Conservation (phyloP, 352 stramenopile genomes). For the Pythium biforme region DNA sequence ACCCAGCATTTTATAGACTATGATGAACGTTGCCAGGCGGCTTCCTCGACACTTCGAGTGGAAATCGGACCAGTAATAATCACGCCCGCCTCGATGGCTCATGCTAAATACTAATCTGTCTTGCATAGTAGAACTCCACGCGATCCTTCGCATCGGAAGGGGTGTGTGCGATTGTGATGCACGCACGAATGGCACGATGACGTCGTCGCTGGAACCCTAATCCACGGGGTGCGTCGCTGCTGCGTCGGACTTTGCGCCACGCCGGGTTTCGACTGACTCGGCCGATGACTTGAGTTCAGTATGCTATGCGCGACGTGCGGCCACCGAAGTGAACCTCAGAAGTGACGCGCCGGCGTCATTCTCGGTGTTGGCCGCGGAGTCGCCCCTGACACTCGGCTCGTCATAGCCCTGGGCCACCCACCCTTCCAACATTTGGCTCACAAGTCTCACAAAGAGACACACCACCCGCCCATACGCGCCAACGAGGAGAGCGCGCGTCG, state of each 20-base stretch:
- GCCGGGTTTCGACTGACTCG: not conserved
- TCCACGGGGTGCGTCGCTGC: slow-evolving; percentile 15
- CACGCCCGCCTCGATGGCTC: not conserved
- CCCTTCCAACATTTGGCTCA: slow-evolving; percentile 10
- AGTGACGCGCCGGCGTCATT: slow-evolving; percentile 33
- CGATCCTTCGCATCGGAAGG: not conserved
- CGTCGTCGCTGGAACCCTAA: slow-evolving; percentile 15
- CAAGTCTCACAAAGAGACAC: slow-evolving; percentile 22
- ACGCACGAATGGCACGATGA: slow-evolving; percentile 9
- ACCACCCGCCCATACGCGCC: not conserved
- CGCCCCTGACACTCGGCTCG: slow-evolving; percentile 31
- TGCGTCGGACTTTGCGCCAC: slow-evolving; percentile 16
- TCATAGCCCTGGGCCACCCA: slow-evolving; percentile 20
- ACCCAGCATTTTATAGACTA: no score
- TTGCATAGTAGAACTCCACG: not conserved
- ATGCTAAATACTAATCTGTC: no score
- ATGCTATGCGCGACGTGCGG: slow-evolving; percentile 1
- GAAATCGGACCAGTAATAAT: not conserved
- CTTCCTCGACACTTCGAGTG: not conserved
- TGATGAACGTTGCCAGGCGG: no score
- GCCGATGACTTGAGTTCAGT: slow-evolving; percentile 15
- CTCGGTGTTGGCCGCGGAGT: slow-evolving; percentile 19
- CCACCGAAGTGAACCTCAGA: slow-evolving; percentile 15
- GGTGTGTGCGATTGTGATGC: slow-evolving; percentile 13
- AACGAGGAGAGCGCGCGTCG: not conserved